Conservation (phyloP, 1,139 yeast genomes). For the Kazachstania sp. region DNA sequence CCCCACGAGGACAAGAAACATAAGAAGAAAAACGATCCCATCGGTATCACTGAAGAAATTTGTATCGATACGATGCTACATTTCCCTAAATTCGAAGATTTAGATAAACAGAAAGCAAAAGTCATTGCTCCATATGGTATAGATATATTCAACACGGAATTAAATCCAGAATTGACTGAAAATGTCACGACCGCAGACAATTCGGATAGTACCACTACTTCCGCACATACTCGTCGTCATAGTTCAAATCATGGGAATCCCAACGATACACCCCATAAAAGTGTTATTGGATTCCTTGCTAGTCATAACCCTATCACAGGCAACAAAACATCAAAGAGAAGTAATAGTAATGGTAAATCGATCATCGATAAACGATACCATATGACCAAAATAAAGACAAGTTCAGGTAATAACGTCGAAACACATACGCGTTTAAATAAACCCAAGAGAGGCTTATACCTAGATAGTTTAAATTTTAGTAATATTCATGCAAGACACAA, state of each 20-base stretch:
- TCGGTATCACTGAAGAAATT: constrained; percentile 32
- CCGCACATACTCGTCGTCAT: not conserved
- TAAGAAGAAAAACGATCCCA: constrained; percentile 11
- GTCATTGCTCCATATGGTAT: constrained; percentile 31
- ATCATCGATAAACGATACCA: constrained; percentile 16
- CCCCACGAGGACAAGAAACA: not conserved
- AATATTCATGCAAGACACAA: constrained; percentile 69
- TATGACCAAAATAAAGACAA: constrained; percentile 17
- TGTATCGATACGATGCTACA: constrained; percentile 24
- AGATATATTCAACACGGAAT: constrained; percentile 20
- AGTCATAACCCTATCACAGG: constrained; percentile 8
- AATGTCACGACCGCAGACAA: not conserved
- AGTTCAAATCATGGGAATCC: constrained; percentile 1
- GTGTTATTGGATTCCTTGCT: constrained; percentile 26
- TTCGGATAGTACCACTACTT: not conserved
- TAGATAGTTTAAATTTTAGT: constrained; percentile 61
- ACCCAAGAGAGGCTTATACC: constrained; percentile 41
- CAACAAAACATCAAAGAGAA: not conserved
- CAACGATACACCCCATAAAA: constrained; percentile 8
- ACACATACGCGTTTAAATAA: constrained; percentile 23
- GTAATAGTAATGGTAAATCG: not conserved
- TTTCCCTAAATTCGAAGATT: constrained; percentile 28
- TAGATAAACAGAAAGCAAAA: constrained; percentile 22
- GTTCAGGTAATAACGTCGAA: constrained; percentile 21
- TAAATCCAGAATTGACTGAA: constrained; percentile 11